These are phyloP conservation scores for Podospora australis DNA, from an alignment of 495 filamentous ascomycete genomes.

Conservation along the genomic window DNA sequence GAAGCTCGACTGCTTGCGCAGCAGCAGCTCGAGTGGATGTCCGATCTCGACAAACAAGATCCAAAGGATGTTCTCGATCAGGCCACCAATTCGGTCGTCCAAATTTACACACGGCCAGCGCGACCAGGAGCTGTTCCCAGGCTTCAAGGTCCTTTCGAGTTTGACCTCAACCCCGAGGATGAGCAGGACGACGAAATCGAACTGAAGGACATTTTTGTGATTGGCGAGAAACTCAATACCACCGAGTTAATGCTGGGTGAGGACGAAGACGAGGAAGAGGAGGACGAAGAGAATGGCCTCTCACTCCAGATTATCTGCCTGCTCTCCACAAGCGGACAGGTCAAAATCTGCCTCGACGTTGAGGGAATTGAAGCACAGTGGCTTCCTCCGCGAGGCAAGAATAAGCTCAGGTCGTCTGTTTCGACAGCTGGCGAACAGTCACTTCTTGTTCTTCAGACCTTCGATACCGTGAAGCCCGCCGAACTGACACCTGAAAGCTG, in stretches of 20 bases:
- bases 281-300: conserved; percentile 56
- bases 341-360: conserved; percentile 73
- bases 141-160: conserved; percentile 78
- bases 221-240: conserved; percentile 48
- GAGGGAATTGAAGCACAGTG: conserved; percentile 79
- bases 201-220: conserved; percentile 48
- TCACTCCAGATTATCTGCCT: conserved; percentile 71
- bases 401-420: conserved; percentile 23
- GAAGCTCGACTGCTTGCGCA: conserved; percentile 54
- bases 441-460: conserved; percentile 46
- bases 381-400: conserved; percentile 58
- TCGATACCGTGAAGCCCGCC: conserved; percentile 53
- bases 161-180: conserved; percentile 56
- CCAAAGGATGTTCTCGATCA: conserved; percentile 44
- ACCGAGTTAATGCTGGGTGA: conserved; percentile 58
- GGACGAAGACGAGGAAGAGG: conserved; percentile 47
- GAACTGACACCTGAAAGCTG: conserved; percentile 50
- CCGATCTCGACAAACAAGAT: conserved; percentile 73
- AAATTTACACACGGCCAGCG: conserved; percentile 63
- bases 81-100: conserved; percentile 35
- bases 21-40: conserved; percentile 76
- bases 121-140: conserved; percentile 67
- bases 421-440: conserved; percentile 26
- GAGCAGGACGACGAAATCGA: conserved; percentile 62
- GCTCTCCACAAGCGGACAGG: conserved; percentile 61